phyloP scores from a whole-genome alignment of 2,329 filamentous ascomycete genomes.

The Colletotrichum sp. region DNA sequence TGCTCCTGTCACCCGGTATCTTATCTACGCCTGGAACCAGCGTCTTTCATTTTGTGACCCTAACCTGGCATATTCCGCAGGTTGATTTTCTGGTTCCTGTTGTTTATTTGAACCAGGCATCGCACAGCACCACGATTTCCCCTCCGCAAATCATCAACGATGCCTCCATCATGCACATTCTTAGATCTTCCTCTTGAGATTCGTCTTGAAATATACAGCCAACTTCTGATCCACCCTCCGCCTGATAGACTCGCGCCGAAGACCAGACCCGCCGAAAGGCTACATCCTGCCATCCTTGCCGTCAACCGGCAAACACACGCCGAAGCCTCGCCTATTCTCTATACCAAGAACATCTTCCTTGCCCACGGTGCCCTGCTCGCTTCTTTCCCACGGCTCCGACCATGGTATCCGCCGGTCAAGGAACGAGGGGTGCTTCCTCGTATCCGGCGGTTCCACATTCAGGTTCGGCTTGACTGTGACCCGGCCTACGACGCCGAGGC shows the following conservation, averaged over 20 bases:
- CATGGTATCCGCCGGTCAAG: slow-evolving; percentile 34
- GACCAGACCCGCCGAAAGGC: slow-evolving; percentile 10
- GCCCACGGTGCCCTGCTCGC: slow-evolving; percentile 46
- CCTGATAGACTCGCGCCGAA: neutral
- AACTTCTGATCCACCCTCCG: slow-evolving; percentile 42
- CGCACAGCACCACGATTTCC: neutral
- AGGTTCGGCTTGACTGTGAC: slow-evolving; percentile 45
- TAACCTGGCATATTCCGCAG: neutral
- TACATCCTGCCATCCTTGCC: slow-evolving; percentile 45
- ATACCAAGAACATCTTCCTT: slow-evolving; percentile 47
- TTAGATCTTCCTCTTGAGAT: slow-evolving; percentile 50
- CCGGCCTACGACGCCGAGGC: slow-evolving; percentile 33
- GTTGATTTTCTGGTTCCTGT: neutral
- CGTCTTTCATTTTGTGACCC: neutral
- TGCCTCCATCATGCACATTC: slow-evolving; percentile 25
- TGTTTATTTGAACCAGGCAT: neutral
- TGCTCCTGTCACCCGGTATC: neutral
- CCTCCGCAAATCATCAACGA: neutral
- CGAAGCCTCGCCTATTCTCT: slow-evolving; percentile 46
- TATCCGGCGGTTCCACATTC: slow-evolving; percentile 43
- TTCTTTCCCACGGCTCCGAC: slow-evolving; percentile 42
- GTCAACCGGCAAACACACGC: slow-evolving; percentile 43
- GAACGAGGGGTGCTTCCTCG: slow-evolving; percentile 31
- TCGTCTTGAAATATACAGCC: slow-evolving; percentile 49
- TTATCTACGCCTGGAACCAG: neutral